Base-by-base conservation (phyloP, 129 eudicot genomes). In the Pseudognaphalium luteoalbum region DNA sequence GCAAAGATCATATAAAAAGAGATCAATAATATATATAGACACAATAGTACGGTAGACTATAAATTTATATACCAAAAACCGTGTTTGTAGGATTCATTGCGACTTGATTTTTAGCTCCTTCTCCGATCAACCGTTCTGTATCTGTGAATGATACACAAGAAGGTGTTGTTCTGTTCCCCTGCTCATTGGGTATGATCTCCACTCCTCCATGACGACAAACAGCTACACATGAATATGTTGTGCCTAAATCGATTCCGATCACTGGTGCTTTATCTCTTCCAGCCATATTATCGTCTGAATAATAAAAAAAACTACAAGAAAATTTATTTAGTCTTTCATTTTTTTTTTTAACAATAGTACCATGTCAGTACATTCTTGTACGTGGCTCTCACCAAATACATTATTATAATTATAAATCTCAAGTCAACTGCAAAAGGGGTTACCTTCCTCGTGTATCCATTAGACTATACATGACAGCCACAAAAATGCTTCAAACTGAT, bases 71-170 rank as follows among this genome's bases (percentile, higher is more conserved):
- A 70, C 60, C 92, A 67, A 82, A 87, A 7, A 57, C 25, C 3
- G 62, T 57, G 28, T 57, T 57, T 3, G 62, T 5, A 57, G 62
- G 62, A 21, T 57, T 19, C 62, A 57, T 57, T 6, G 62, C 11
- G 25, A 57, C 62, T 19, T 57, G 62, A 21, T 57, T 57, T 57
- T 19, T 57, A 21, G 62, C 29, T 21, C 25, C 62, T 7, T 19
- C 10, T 4, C 62, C 62, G 19, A 19, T 19, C 12, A 57, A 17
- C 3, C 62, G 25, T 44, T 44, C 87, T 15, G 87, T 83, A 52
- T 86, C 90, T n/a, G 87, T 82, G 83, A 87, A 87, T 16, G 89
- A 88, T 0, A 87, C 89, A 75, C 83, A 87, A 28, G 89, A 87
- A 0, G 92, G 92, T 5, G 92, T 87, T 6, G 92, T 87, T 0